Evolutionary conservation across 164 flowering plant genomes (phyloP), one percentile per base, ranked within the genome.

Genomic region (Piper betle): DNA sequence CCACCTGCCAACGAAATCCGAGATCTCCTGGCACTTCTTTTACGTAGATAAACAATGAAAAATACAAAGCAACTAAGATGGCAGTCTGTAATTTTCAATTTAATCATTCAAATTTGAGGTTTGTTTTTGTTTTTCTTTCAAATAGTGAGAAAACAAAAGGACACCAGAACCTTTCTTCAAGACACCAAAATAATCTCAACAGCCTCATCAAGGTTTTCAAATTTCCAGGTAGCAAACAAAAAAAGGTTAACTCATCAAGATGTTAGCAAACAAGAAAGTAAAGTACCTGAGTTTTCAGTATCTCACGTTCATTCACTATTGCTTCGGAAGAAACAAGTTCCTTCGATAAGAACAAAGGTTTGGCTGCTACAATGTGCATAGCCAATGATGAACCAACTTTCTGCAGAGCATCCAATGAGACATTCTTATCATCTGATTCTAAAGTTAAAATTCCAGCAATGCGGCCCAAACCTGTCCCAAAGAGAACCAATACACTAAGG

Each of bases 361-460:
- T 93, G 46, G 93, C 74, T 25, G 99, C 99, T 39, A 93, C 99
- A 12, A 93, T 66, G 74, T 93, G 99, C 99, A 90, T 90, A 37
- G 99, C 96, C 78, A 93, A 64, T 73, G 87, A 81, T 41, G 99
- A 88, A 62, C 99, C 99, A 75, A 86, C 87, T 62, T 70, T 74
- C 25, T 80, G 80, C 50, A 93, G 73, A 58, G 86, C 85, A 72
- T 87, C 89, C 60, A 73, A 13, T 59, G 80, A 67, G 66, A 74
- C 68, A 68, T 67, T 78, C 20, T 62, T 69, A 68, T 77, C 78
- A 65, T 86, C 93, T 55, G 76, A 77, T 68, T 90, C 86, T 52
- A 93, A 85, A 53, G 95, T 80, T 55, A 93, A 42, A 67, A 90
- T 64, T 70, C 95, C 95, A 75, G 93, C 91, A 69, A 93, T 82